Evolutionary conservation across 257 asterid species (phyloP), one percentile per base, ranked within the genome.

Genomic region (Anisodus tanguticus): DNA sequence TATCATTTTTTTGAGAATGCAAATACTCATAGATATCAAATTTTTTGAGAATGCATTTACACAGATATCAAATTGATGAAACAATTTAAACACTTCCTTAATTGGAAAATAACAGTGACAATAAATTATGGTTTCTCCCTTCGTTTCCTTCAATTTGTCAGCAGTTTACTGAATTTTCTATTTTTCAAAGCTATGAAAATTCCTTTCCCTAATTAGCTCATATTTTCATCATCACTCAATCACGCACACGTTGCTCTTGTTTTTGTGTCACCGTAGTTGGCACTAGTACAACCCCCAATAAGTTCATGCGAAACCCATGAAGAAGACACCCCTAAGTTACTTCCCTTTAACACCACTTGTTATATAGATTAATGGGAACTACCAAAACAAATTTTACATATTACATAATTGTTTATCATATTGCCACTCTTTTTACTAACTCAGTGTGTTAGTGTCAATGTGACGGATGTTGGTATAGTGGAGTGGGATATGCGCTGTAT

Each of bases 121-220:
- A 7, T 2, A 76, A 22, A 26, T 26, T 76, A 51, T 76, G 45
- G 47, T 3, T 26, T 76, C 63, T 51, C 41, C 64, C 15, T 22
- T 12, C 2, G 7, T 76, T 76, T 76, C 62, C 47, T 7, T 77
- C 81, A 77, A 53, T 31, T 77, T 77, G 47, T 55, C 81, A 22
- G 43, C 81, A 49, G 43, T 47, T 3, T 5, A 4, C 62, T 3
- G n/a, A 74, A 26, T 49, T 74, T 47, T 74, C 81, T 76, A 76
- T 6, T 51, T 51, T 74, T 5, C 47, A 76, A 76, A 76, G 62
- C 22, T 4, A 51, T 26, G 26, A 11, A 31, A 53, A 8, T 53
- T 13, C 7, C 26, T 53, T 51, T 53, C 64, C 64, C 79, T 58
- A 45, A 45, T 45, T 71, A 58, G 58, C 79, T 71, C 79, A 45